phyloP scores from a whole-genome alignment of 1,284 basidiomycete species.

The Cystobasidium slooffiae region DNA sequence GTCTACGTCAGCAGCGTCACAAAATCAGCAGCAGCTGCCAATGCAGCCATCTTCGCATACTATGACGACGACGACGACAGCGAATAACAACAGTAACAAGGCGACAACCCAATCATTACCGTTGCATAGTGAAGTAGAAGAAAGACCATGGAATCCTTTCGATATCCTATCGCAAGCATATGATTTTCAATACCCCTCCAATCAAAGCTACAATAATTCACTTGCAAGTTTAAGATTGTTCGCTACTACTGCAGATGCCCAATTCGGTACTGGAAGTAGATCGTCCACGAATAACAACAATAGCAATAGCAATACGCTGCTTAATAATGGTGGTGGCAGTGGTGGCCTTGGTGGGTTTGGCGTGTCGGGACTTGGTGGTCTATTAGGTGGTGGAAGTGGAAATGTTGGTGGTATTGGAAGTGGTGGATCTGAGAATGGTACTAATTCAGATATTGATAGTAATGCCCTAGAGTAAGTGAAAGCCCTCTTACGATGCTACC shows the following conservation, averaged over 20 bases:
- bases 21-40: constrained; percentile 1
- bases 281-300: constrained; percentile 1
- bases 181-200: constrained; percentile 35
- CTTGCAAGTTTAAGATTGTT: constrained; percentile 39
- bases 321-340: not conserved
- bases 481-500: not conserved
- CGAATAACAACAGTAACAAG: not conserved
- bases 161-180: constrained; percentile 35
- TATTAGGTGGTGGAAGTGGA: not conserved
- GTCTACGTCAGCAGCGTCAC: not conserved
- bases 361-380: not conserved
- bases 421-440: constrained; percentile 33
- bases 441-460: constrained; percentile 43
- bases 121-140: not conserved
- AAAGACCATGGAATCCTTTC: constrained; percentile 24
- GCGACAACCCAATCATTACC: not conserved
- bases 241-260: constrained; percentile 40
- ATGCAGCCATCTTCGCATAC: not conserved
- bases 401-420: constrained; percentile 47
- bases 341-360: constrained; percentile 45
- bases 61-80: not conserved
- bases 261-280: constrained; percentile 24
- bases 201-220: constrained; percentile 19
- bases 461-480: constrained; percentile 39
- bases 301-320: not conserved